Evolutionary conservation across 352 stramenopile species (phyloP).

Genomic region (Globisporangium spiculum): DNA sequence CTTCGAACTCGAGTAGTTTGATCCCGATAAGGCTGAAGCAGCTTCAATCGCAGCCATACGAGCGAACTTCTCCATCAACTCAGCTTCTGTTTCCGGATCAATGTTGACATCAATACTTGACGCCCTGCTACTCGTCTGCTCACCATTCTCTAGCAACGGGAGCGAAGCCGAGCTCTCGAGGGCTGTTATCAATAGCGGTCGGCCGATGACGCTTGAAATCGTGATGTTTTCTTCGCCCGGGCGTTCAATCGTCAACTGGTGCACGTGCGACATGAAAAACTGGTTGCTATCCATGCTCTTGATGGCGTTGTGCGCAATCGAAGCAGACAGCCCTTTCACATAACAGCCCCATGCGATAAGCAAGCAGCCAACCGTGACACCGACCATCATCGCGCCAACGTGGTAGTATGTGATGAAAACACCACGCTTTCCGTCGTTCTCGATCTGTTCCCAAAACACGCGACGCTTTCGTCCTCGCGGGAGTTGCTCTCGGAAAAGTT

Average conservation of each 20-base stretch:
- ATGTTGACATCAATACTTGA: slow-evolving; percentile 29
- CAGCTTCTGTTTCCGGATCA: slow-evolving; percentile 45
- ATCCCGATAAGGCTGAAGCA: slow-evolving; percentile 16
- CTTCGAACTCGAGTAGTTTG: slow-evolving; percentile 23
- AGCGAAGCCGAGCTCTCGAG: slow-evolving; percentile 26
- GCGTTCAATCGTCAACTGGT: slow-evolving; percentile 67
- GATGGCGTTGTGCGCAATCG: slow-evolving; percentile 58
- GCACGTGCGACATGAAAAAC: slow-evolving; percentile 63
- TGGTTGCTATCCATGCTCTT: slow-evolving; percentile 60
- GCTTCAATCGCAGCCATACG: slow-evolving; percentile 51
- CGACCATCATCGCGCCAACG: slow-evolving; percentile 54
- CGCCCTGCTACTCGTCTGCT: slow-evolving; percentile 21
- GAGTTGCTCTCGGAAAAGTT: slow-evolving; percentile 25
- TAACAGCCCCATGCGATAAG: slow-evolving; percentile 77
- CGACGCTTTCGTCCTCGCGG: slow-evolving; percentile 19
- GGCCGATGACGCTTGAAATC: slow-evolving; percentile 73
- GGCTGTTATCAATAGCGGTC: slow-evolving; percentile 52
- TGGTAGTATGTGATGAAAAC: slow-evolving; percentile 85
- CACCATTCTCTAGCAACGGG: slow-evolving; percentile 48
- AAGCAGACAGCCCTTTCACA: slow-evolving; percentile 65
- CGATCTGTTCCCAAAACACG: slow-evolving; percentile 71
- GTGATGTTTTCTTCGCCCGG: slow-evolving; percentile 68
- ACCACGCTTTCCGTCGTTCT: slow-evolving; percentile 66
- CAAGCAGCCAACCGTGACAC: slow-evolving; percentile 38
- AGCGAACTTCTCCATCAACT: slow-evolving; percentile 68